Base-by-base conservation (phyloP, 2,329 filamentous ascomycete genomes). In the Pezicula rhizophila region DNA sequence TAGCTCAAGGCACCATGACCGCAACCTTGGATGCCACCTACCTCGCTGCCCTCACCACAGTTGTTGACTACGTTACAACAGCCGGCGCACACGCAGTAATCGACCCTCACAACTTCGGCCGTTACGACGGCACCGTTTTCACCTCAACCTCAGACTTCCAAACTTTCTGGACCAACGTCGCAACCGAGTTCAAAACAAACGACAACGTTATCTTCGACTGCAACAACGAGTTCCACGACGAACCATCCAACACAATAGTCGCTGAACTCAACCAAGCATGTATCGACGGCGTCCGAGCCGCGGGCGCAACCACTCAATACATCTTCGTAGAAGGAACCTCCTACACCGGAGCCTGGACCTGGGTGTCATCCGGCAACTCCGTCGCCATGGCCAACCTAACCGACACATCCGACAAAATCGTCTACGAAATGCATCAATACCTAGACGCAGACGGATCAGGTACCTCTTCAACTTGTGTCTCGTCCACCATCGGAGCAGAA, bases 341-440 rank as follows among this genome's bases (percentile, higher is more conserved):
- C 14, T 79, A 52, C 40, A 61, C 57, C n/a, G 68, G 69, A 1
- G 71, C 71, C 15, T 74, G 69, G 71, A 75, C 72, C 8, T 79
- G 77, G 77, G 66, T 47, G 4, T 50, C 55, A n/a, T 53, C 53
- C 12, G 72, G 72, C 38, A 76, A 76, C 57, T 67, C 50, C 33
- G 67, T 68, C 4, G 65, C 67, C 40, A 68, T 77, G 50, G 68
- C 71, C 47, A 63, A 55, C 17, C 68, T 81, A 38, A 75, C 71
- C 8, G 78, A 82, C 52, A 69, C 76, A 0, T 51, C 67, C 41
- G 65, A 79, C 64, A 78, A 76, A 58, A 69, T 80, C 49, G 64
- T 81, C 60, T 80, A 77, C 64, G 75, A 81, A 58, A 80, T 81
- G 78, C 78, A 82, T 60, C 78, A 81, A 65, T 82, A 81, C 57